phyloP scores from a whole-genome alignment of 305 asterid genomes.

The Fraxinus paxiana region DNA sequence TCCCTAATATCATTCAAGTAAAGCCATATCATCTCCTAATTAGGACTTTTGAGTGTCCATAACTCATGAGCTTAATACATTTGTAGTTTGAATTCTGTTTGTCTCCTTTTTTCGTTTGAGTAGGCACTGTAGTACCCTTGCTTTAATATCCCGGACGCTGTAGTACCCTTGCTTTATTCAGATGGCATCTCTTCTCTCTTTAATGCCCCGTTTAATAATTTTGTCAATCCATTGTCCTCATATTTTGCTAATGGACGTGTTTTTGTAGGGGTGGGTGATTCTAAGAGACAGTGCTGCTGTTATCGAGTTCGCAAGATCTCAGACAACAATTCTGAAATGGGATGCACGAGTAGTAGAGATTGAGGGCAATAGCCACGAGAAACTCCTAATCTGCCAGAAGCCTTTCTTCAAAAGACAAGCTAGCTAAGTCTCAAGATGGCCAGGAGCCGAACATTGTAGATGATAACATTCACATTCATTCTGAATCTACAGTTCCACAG shows the following conservation, averaged over 20 bases:
- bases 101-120: background rate
- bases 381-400: constrained; percentile 91
- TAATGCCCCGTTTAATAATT: background rate
- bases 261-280: constrained; percentile 87
- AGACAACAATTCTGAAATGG: constrained; percentile 78
- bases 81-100: background rate
- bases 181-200: background rate
- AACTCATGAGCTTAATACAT: background rate
- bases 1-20: background rate
- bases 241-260: constrained; percentile 12
- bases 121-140: background rate
- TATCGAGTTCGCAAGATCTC: constrained; percentile 72
- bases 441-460: constrained; percentile 28
- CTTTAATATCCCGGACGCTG: background rate
- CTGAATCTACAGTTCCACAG: constrained; percentile 34
- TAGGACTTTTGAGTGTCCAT: background rate
- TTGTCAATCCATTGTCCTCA: background rate
- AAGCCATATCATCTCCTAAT: background rate
- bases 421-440: constrained; percentile 32
- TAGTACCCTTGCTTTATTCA: background rate
- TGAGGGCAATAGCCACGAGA: constrained; percentile 71
- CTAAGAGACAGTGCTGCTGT: constrained; percentile 61
- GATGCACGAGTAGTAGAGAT: constrained; percentile 90
- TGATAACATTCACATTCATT: constrained; percentile 41
- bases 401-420: constrained; percentile 70